phyloP scores from a whole-genome alignment of 2,329 filamentous ascomycete species.

The Aureobasidium melanogenum region DNA sequence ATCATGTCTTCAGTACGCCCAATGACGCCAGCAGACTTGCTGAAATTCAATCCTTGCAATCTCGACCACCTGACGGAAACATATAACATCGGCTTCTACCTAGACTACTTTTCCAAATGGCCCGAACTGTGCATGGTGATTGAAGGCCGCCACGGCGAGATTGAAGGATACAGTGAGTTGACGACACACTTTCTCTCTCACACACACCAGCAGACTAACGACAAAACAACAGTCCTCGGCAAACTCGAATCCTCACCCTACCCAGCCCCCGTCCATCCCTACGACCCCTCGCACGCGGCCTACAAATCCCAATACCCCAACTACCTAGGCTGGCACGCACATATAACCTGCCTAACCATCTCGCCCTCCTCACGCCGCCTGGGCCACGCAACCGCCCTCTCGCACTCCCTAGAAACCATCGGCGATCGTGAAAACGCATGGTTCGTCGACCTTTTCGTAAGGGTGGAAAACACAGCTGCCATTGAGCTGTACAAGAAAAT shows the following conservation, averaged over 20 bases:
- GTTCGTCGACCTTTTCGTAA: slow-evolving; percentile 94
- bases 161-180: slow-evolving; percentile 88
- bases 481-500: slow-evolving; percentile 83
- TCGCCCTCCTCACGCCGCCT: slow-evolving; percentile 76
- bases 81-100: slow-evolving; percentile 90
- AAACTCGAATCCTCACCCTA: slow-evolving; percentile 81
- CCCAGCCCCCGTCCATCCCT: slow-evolving; percentile 62
- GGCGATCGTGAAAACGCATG: slow-evolving; percentile 77
- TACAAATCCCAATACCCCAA: slow-evolving; percentile 42
- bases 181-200: background rate
- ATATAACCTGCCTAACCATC: slow-evolving; percentile 93
- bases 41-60: slow-evolving; percentile 89
- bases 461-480: slow-evolving; percentile 78
- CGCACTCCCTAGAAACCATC: slow-evolving; percentile 69
- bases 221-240: slow-evolving; percentile 65
- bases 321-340: slow-evolving; percentile 98
- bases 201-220: background rate
- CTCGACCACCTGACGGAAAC: slow-evolving; percentile 96
- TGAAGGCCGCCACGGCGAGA: slow-evolving; percentile 75
- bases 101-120: slow-evolving; percentile 94
- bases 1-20: slow-evolving; percentile 75
- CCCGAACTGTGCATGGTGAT: slow-evolving; percentile 89
- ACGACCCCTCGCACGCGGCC: slow-evolving; percentile 44
- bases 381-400: slow-evolving; percentile 78
- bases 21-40: slow-evolving; percentile 75